Evolutionary conservation across 2,329 filamentous ascomycete genomes (phyloP).

Genomic region (Chrysoporthe puriensis): DNA sequence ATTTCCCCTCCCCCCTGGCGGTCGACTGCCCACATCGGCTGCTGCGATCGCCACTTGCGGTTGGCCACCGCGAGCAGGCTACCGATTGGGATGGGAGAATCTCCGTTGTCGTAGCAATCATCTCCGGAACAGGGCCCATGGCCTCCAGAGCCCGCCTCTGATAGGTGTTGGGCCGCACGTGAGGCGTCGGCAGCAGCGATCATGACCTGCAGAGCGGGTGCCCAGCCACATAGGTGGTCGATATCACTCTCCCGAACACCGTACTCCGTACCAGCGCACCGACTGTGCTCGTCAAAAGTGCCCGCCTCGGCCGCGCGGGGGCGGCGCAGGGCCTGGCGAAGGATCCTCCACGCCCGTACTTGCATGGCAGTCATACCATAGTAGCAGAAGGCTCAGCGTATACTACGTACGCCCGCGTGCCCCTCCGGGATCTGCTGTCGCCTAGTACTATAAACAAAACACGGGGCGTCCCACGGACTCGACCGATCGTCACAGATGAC

Average conservation of each 20-base stretch:
- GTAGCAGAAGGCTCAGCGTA: not conserved
- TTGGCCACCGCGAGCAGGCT: conserved; percentile 13
- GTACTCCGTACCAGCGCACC: not conserved
- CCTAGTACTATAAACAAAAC: conserved; percentile 4
- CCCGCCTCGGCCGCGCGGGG: not conserved
- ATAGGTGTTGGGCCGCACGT: conserved; percentile 7
- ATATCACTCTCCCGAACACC: not conserved
- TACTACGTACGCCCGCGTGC: not conserved
- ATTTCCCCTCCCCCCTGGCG: conserved; percentile 1
- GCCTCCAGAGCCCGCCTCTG: not conserved
- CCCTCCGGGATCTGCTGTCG: not conserved
- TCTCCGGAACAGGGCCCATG: conserved; percentile 26
- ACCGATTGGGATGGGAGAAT: conserved; percentile 23
- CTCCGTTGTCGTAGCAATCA: conserved; percentile 25
- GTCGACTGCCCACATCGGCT: conserved; percentile 5
- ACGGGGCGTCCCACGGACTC: not conserved
- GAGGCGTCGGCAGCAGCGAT: conserved; percentile 9
- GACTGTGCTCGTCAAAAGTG: not conserved
- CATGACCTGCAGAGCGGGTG: conserved; percentile 4
- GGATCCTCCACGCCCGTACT: not conserved
- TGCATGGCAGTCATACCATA: no score
- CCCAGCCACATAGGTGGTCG: not conserved
- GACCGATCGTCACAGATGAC: conserved; percentile 3
- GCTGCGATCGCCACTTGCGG: conserved; percentile 12
- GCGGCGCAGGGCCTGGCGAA: not conserved